A percentile compares a stretch with the other conserved stretches of the same genome.
Conservation (phyloP, 768 basidiomycete species). For the Butyriboletus loyo region DNA sequence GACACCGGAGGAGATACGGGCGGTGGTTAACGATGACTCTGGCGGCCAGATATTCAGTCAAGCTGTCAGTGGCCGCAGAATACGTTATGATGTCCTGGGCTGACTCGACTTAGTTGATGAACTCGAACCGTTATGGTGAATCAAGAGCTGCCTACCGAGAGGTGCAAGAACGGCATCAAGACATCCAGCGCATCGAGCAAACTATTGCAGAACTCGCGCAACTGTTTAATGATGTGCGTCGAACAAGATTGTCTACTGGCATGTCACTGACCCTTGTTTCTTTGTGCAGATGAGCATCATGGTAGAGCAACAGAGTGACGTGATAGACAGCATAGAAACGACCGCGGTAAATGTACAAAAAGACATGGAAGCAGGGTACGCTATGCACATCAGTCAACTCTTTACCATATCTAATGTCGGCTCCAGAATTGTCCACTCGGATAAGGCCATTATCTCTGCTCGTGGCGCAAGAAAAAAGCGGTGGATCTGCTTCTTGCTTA, state of each 20-base stretch:
- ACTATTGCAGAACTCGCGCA: slow-evolving; percentile 92
- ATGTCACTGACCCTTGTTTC: slow-evolving; percentile 2
- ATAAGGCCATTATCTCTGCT: slow-evolving; percentile 84
- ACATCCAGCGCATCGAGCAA: slow-evolving; percentile 92
- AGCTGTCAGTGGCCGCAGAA: slow-evolving; percentile 48
- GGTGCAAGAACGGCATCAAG: slow-evolving; percentile 95
- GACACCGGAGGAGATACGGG: slow-evolving; percentile 79
- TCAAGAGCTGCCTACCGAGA: slow-evolving; percentile 90
- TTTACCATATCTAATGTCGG: not conserved
- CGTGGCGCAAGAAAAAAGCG: slow-evolving; percentile 90
- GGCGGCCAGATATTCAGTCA: slow-evolving; percentile 88
- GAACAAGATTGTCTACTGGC: not conserved
- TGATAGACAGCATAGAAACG: slow-evolving; percentile 77
- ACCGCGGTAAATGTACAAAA: slow-evolving; percentile 72
- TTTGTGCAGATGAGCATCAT: slow-evolving; percentile 80
- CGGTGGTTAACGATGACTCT: slow-evolving; percentile 82
- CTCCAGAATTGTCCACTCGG: slow-evolving; percentile 72
- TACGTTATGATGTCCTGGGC: not conserved
- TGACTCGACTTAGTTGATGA: slow-evolving; percentile 62
- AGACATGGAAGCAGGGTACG: slow-evolving; percentile 83
- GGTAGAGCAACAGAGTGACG: slow-evolving; percentile 92
- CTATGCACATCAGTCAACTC: not conserved
- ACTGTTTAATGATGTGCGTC: slow-evolving; percentile 87
- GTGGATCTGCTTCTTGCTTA: slow-evolving; percentile 92
- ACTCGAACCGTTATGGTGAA: slow-evolving; percentile 86